Conservation (phyloP, 441 rosid genomes). For the Pelargonium hybrid region DNA sequence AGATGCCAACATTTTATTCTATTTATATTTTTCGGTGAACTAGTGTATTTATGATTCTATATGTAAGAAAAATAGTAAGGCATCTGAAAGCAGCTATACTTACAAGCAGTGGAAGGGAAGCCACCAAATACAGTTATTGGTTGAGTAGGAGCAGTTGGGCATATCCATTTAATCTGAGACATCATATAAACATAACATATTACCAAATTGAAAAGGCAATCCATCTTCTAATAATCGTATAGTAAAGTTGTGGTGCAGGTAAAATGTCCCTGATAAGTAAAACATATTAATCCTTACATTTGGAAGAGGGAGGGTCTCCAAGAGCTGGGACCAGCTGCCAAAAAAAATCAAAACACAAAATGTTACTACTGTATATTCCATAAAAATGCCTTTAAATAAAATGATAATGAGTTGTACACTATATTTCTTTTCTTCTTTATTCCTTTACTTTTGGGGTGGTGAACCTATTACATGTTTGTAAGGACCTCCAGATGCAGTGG, state of each 20-base stretch:
- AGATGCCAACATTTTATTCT: not conserved
- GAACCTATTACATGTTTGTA: too few relatives aligned
- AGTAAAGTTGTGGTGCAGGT: slow-evolving; percentile 39
- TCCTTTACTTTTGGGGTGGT: not conserved
- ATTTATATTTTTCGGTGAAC: not conserved
- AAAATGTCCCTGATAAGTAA: not conserved
- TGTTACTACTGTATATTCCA: slow-evolving; percentile 9
- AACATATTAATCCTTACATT: slow-evolving; percentile 38
- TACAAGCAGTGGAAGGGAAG: slow-evolving; percentile 88
- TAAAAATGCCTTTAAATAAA: not conserved
- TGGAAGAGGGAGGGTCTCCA: slow-evolving; percentile 72
- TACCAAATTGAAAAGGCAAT: not conserved
- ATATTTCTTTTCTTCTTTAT: not conserved
- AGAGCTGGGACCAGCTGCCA: slow-evolving; percentile 66
- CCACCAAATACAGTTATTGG: slow-evolving; percentile 75
- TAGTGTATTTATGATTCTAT: not conserved
- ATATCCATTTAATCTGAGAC: slow-evolving; percentile 88
- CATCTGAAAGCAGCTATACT: slow-evolving; percentile 5
- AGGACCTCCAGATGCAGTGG: too few relatives aligned
- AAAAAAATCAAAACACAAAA: slow-evolving; percentile 21
- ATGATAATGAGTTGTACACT: not conserved
- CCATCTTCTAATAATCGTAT: not conserved
- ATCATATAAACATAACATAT: not conserved
- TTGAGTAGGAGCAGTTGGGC: slow-evolving; percentile 91
- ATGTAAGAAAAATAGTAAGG: not conserved